phyloP scores from a whole-genome alignment of 495 filamentous ascomycete genomes.

The Gamarada debralockiae region DNA sequence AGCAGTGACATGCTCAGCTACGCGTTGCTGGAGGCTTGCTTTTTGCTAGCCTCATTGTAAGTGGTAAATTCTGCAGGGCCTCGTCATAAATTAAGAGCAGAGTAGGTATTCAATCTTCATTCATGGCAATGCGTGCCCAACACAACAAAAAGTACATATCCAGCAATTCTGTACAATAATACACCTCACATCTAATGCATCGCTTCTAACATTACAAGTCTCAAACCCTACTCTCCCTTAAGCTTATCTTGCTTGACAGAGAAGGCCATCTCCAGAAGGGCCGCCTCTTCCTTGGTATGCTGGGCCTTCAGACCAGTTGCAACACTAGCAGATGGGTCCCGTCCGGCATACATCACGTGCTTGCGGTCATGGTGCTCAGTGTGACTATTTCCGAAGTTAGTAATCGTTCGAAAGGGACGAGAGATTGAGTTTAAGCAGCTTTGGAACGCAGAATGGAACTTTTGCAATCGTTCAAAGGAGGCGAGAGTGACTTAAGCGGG shows the following conservation, averaged over 20 bases:
- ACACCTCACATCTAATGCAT: conserved; percentile 6
- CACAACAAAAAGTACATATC: too few species aligned
- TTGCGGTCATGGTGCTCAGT: conserved; percentile 87
- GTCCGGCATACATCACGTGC: conserved; percentile 95
- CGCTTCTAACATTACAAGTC: conserved; percentile 9
- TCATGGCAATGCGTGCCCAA: too few species aligned
- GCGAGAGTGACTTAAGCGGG: too few species aligned
- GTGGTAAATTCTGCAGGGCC: too few species aligned
- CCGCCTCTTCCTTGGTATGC: conserved; percentile 92
- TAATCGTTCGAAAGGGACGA: too few species aligned
- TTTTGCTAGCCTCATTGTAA: too few species aligned
- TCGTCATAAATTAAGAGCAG: too few species aligned
- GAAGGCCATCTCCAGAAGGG: conserved; percentile 74
- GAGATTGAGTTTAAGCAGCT: too few species aligned
- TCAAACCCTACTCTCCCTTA: conserved; percentile 57
- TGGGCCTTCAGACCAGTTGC: conserved; percentile 87
- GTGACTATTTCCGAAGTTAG: conserved; percentile 30
- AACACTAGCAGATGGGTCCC: conserved; percentile 83
- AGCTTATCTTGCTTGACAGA: conserved; percentile 60
- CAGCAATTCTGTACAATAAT: conserved; percentile 25
- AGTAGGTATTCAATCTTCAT: not conserved
- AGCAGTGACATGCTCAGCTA: too few species aligned
- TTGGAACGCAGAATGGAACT: too few species aligned
- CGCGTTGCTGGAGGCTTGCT: too few species aligned
- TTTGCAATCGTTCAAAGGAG: too few species aligned